Conservation (phyloP, 495 filamentous ascomycete genomes). For the Pseudoneurospora amorphoporcata region DNA sequence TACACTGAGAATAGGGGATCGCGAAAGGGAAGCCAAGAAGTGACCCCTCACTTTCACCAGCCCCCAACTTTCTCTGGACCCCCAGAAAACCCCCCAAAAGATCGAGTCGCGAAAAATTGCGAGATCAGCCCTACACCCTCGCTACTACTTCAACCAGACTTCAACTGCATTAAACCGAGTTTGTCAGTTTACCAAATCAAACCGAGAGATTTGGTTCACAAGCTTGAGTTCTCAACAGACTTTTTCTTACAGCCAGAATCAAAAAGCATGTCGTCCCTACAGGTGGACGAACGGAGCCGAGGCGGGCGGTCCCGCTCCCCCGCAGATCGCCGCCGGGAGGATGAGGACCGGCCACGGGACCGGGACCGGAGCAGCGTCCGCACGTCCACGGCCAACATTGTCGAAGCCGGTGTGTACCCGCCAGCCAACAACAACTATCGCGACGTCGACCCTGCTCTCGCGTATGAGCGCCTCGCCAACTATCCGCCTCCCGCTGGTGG, state of each 20-base stretch:
- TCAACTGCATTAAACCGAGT: background rate
- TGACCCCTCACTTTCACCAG: background rate
- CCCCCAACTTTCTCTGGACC: background rate
- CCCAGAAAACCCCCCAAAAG: background rate
- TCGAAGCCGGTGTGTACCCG: slow-evolving; percentile 40
- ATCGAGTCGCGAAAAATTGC: background rate
- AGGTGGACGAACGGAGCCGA: slow-evolving; percentile 48
- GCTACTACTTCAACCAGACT: background rate
- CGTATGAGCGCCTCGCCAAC: slow-evolving; percentile 23
- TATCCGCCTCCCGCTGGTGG: slow-evolving; percentile 23
- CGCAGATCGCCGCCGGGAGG: slow-evolving; percentile 28
- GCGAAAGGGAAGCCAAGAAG: background rate
- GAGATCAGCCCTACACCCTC: background rate
- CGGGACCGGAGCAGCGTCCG: slow-evolving; percentile 35
- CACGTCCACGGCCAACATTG: slow-evolving; percentile 19
- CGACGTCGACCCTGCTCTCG: slow-evolving; percentile 19
- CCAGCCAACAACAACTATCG: slow-evolving; percentile 26
- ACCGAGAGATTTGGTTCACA: background rate
- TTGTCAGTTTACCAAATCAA: background rate
- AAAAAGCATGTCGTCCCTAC: slow-evolving; percentile 32
- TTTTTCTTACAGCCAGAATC: background rate
- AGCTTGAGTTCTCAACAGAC: background rate
- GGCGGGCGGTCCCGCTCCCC: slow-evolving; percentile 53
- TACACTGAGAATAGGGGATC: background rate
- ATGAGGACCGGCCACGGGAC: slow-evolving; percentile 12